A percentile compares a stretch with the other conserved stretches of the same genome.
phyloP scores from a whole-genome alignment of 768 basidiomycete genomes.

The Hygrophoropsis aurantiaca region DNA sequence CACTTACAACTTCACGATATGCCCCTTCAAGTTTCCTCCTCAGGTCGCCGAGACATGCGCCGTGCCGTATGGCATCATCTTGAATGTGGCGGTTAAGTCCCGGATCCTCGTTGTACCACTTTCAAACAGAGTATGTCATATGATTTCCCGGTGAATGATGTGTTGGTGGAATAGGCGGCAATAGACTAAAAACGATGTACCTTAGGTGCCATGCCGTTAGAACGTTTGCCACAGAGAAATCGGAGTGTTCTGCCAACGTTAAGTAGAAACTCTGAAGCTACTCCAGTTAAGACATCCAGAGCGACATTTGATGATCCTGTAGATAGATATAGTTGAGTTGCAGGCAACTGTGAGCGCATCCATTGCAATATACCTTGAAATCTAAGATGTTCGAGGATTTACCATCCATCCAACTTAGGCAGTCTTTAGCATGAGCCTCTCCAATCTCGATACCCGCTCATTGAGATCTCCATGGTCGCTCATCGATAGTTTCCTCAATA shows the following conservation, averaged over 20 bases:
- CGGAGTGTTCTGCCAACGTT: conserved; percentile 88
- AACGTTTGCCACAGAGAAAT: conserved; percentile 79
- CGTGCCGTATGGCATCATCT: conserved; percentile 86
- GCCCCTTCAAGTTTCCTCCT: conserved; percentile 85
- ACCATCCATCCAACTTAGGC: conserved; percentile 66
- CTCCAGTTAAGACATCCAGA: conserved; percentile 73
- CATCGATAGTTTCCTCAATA: conserved; percentile 43
- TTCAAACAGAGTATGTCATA: conserved; percentile 88
- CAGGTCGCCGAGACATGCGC: conserved; percentile 70
- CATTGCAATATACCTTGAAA: conserved; percentile 77
- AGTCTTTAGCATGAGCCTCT: conserved; percentile 57
- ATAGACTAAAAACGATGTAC: conserved; percentile 39
- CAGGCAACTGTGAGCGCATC: not conserved
- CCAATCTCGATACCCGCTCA: conserved; percentile 54
- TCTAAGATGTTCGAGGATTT: conserved; percentile 88
- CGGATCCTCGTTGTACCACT: conserved; percentile 77
- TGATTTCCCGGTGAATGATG: conserved; percentile 75
- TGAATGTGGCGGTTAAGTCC: conserved; percentile 86
- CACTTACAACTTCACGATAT: conserved; percentile 78
- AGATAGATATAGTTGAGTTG: not conserved
- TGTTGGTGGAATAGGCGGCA: conserved; percentile 7
- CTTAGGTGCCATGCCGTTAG: conserved; percentile 79
- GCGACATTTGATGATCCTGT: conserved; percentile 79
- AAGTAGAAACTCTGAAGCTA: conserved; percentile 76
- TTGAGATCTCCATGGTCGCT: conserved; percentile 52